Percentiles rank a stretch among this genome's conserved stretches.
Conservation (phyloP, 192 early-diverging fungal species). For the Coemansia erecta region DNA sequence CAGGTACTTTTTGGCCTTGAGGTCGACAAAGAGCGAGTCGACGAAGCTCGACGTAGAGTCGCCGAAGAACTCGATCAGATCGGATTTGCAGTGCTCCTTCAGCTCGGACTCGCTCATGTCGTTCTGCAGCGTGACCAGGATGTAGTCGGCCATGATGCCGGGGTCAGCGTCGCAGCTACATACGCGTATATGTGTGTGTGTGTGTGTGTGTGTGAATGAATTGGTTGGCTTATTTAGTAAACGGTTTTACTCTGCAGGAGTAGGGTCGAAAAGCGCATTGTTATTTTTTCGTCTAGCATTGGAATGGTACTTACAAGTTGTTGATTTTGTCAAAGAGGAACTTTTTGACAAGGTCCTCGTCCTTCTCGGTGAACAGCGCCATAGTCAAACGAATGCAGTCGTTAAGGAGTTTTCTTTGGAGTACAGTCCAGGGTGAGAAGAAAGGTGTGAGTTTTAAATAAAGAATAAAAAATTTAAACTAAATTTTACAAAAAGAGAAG, state of each 20-base stretch:
- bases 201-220: too few species aligned
- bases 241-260: too few species aligned
- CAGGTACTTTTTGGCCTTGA: slow-evolving; percentile 26
- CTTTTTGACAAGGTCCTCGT: slow-evolving; percentile 30
- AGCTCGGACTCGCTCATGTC: slow-evolving; percentile 33
- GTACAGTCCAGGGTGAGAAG: background rate
- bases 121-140: slow-evolving; percentile 45
- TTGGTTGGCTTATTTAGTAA: too few species aligned
- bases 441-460: background rate
- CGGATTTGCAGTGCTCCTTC: slow-evolving; percentile 35
- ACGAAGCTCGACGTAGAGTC: slow-evolving; percentile 33
- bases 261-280: too few species aligned
- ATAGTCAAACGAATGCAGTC: slow-evolving; percentile 9
- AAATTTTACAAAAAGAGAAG: background rate
- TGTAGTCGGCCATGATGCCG: slow-evolving; percentile 45
- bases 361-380: slow-evolving; percentile 40
- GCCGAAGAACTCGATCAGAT: slow-evolving; percentile 45
- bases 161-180: slow-evolving; percentile 45
- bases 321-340: slow-evolving; percentile 48
- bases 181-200: too few species aligned
- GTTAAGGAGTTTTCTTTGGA: background rate
- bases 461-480: background rate
- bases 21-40: slow-evolving; percentile 28
- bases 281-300: too few species aligned
- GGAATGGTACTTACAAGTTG: slow-evolving; percentile 28